phyloP scores from a whole-genome alignment of 192 early-diverging fungal genomes.

The Dissophora globulifera region DNA sequence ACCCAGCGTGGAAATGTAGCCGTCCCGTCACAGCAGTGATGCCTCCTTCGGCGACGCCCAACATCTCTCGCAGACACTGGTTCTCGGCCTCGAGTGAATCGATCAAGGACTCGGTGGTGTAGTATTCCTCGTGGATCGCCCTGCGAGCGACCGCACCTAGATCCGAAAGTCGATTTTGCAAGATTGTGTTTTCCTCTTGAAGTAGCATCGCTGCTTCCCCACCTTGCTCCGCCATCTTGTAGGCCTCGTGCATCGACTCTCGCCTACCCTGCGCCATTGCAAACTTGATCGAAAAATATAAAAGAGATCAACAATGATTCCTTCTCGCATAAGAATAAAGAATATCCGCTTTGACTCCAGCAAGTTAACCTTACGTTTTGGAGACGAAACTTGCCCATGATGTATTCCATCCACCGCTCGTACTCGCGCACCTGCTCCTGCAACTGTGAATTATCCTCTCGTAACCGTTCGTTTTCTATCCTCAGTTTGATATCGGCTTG shows the following conservation, averaged over 20 bases:
- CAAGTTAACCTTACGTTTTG: slow-evolving; percentile 24
- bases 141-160: slow-evolving; percentile 31
- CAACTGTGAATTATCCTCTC: slow-evolving; percentile 35
- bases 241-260: slow-evolving; percentile 47
- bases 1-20: slow-evolving; percentile 3
- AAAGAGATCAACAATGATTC: too few relatives aligned
- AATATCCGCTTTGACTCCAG: not conserved
- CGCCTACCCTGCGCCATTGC: slow-evolving; percentile 43
- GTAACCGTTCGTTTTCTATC: slow-evolving; percentile 39
- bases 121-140: slow-evolving; percentile 45
- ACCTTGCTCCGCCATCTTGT: slow-evolving; percentile 47
- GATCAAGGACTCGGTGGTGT: slow-evolving; percentile 40
- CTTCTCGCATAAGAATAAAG: too few relatives aligned
- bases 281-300: slow-evolving; percentile 13
- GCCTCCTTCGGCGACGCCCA: slow-evolving; percentile 26
- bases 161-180: slow-evolving; percentile 28
- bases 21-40: slow-evolving; percentile 1
- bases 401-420: slow-evolving; percentile 44
- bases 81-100: slow-evolving; percentile 48
- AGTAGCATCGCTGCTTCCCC: slow-evolving; percentile 27
- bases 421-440: slow-evolving; percentile 45
- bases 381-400: slow-evolving; percentile 50
- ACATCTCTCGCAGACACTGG: slow-evolving; percentile 33
- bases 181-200: slow-evolving; percentile 34
- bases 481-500: slow-evolving; percentile 18